These are phyloP conservation scores for Colletotrichum musae DNA, from an alignment of 2,329 filamentous ascomycete genomes.

Conservation along the genomic window DNA sequence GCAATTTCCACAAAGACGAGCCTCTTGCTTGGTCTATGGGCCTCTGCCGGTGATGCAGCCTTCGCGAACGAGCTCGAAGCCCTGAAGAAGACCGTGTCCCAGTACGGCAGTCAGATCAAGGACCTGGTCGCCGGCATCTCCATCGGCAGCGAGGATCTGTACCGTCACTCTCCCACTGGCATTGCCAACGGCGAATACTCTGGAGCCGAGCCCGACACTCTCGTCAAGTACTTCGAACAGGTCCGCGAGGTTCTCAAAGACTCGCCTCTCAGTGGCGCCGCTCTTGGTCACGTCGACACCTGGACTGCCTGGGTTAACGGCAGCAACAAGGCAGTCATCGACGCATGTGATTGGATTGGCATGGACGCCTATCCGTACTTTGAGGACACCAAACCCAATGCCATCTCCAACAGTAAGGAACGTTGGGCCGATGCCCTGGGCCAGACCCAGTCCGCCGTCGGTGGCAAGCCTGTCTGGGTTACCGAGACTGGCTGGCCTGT, in stretches of 20 bases:
- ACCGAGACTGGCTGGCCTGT: constrained; percentile 93
- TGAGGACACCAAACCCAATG: constrained; percentile 77
- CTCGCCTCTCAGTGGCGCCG: constrained; percentile 69
- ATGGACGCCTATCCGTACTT: constrained; percentile 91
- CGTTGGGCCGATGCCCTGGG: constrained; percentile 79
- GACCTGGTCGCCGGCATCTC: constrained; percentile 84
- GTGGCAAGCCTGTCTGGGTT: constrained; percentile 83
- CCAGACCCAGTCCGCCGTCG: constrained; percentile 70
- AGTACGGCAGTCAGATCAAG: constrained; percentile 77
- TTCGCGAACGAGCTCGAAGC: constrained; percentile 83
- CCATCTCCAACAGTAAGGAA: constrained; percentile 72
- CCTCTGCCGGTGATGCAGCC: constrained; percentile 73
- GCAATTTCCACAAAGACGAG: constrained; percentile 85
- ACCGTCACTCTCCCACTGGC: constrained; percentile 82
- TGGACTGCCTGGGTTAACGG: constrained; percentile 85
- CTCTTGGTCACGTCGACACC: constrained; percentile 89
- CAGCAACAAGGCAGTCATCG: constrained; percentile 79
- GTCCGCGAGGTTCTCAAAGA: constrained; percentile 75
- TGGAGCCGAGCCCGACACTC: constrained; percentile 73
- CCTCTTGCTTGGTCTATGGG: constrained; percentile 88
- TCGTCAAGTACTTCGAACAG: constrained; percentile 80
- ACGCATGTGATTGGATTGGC: constrained; percentile 83
- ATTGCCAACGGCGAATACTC: constrained; percentile 72
- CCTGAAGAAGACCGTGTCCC: constrained; percentile 76
- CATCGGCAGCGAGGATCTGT: constrained; percentile 88